Evolutionary conservation across 164 flowering plant species (phyloP), one percentile per base, ranked within the genome.

Genomic region (Warburgia ugandensis): DNA sequence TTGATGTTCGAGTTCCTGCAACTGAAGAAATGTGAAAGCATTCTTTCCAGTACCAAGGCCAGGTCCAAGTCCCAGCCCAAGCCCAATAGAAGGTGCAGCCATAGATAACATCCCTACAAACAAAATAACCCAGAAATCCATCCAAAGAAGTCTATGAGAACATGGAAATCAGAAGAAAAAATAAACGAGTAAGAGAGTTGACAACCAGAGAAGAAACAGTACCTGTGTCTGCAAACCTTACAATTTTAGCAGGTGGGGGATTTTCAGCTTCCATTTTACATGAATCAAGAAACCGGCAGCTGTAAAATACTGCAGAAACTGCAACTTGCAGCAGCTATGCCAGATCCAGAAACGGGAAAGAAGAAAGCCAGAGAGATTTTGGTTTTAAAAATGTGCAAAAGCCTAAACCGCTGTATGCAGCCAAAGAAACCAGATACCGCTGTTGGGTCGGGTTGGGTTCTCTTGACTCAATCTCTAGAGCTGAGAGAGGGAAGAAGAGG

Each of bases 1-100:
- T 52, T 77, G 82, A 28, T 67, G 79, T 56, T 73, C 73, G 3
- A 80, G 70, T 52, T 80, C 82, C 55, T 71, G 77, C 48, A 73
- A 28, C 60, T 80, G 86, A 23, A 68, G 59, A 48, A 70, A 60
- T 0, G 86, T 75, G 68, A 80, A 80, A 11, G 63, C 74, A 26
- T 55, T 44, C 29, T 57, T 61, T 29, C 56, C 61, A 8, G 43
- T 29, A n/a, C n/a, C n/a, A n/a, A n/a, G n/a, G n/a, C n/a, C n/a
- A n/a, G n/a, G n/a, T n/a, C n/a, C n/a, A 5, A 50, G 20, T 11
- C 62, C 68, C 39, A 47, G 57, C 45, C 68, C 73, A 33, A n/a
- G n/a, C n/a, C n/a, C 73, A 58, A 67, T 32, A 10, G 64, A 26
- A 9, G 62, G 45, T 22, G 62, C 56, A 26, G 12, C 53, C 46